Evolutionary conservation across 257 asterid genomes (phyloP).

Genomic region (Avicennia marina): DNA sequence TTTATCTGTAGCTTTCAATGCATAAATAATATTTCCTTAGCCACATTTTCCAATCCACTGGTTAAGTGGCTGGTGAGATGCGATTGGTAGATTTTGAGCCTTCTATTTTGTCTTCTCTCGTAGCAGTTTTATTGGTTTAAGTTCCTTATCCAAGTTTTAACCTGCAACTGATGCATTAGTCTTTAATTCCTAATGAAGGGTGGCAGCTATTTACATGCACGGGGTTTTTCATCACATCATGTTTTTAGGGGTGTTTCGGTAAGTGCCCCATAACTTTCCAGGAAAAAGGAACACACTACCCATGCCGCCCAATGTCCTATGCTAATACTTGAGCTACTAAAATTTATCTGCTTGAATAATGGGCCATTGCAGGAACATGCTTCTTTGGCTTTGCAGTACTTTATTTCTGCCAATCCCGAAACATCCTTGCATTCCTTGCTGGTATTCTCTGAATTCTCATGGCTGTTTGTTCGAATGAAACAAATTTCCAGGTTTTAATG

Average conservation of each 20-base stretch:
- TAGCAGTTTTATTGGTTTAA: too few relatives aligned
- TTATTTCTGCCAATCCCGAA: conserved; percentile 44
- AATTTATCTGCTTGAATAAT: conserved; percentile 6
- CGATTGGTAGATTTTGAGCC: too few relatives aligned
- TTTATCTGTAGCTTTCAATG: conserved; percentile 7
- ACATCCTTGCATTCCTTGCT: conserved; percentile 53
- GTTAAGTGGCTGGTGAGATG: too few relatives aligned
- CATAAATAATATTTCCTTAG: neutral
- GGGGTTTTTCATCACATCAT: conserved; percentile 64
- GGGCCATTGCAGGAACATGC: conserved; percentile 68
- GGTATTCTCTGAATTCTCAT: conserved; percentile 36
- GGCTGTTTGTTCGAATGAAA: neutral
- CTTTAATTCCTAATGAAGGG: conserved; percentile 48
- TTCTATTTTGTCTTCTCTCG: too few relatives aligned
- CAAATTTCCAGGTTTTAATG: neutral
- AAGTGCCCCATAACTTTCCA: conserved; percentile 11
- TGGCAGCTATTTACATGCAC: conserved; percentile 82
- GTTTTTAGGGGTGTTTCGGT: conserved; percentile 77
- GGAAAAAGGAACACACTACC: neutral
- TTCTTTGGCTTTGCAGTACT: conserved; percentile 82
- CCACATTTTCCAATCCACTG: too few relatives aligned
- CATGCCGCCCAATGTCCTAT: neutral
- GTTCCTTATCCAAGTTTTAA: too few relatives aligned
- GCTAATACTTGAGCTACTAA: neutral
- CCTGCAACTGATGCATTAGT: conserved; percentile 25